phyloP scores from a whole-genome alignment of 306 rosid species.

The Arachis stenosperma region DNA sequence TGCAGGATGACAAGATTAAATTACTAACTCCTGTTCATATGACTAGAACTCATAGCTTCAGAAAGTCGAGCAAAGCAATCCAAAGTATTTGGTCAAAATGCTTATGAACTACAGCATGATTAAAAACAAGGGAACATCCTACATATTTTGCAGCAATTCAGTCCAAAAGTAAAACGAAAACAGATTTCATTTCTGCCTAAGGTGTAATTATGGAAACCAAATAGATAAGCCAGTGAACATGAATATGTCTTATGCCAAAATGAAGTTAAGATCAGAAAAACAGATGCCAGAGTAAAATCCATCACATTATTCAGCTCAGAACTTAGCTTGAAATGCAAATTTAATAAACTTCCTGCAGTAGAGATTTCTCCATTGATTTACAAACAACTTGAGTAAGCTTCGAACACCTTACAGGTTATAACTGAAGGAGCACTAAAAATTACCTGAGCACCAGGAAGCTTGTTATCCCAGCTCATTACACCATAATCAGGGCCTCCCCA shows the following conservation, averaged over 20 bases:
- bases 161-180: neutral
- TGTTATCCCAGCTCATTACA: conserved; percentile 88
- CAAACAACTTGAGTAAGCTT: no score
- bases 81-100: neutral
- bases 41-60: neutral
- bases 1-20: conserved; percentile 35
- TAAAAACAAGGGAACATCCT: neutral
- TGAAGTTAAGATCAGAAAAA: no score
- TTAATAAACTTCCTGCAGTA: no score
- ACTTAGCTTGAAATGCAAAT: no score
- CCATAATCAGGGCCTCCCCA: conserved; percentile 95
- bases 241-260: no score
- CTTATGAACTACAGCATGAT: neutral
- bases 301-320: no score
- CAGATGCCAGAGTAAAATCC: no score
- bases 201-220: no score
- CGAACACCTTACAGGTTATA: neutral
- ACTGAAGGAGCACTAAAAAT: neutral
- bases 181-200: no score
- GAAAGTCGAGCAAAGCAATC: neutral
- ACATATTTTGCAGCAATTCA: neutral
- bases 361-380: no score
- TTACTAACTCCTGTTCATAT: neutral
- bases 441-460: conserved; percentile 92
- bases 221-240: no score